Conservation (phyloP, 2,329 filamentous ascomycete genomes). For the Diaporthe sp. region DNA sequence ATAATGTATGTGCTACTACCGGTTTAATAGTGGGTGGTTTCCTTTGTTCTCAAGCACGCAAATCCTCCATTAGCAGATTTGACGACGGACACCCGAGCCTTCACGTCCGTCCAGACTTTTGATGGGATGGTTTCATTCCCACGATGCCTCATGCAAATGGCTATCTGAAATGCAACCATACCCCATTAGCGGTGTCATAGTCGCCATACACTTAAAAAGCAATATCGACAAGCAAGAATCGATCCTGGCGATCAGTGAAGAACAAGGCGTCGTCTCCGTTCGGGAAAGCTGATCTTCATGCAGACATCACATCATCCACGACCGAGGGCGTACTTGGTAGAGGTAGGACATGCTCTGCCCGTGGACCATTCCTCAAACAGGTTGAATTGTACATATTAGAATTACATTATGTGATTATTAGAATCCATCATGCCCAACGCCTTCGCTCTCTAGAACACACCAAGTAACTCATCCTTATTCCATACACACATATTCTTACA, state of each 20-base stretch:
- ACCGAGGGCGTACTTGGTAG: background rate
- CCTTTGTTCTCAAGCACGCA: too few relatives aligned
- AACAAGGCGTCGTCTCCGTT: too few relatives aligned
- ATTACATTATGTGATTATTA: background rate
- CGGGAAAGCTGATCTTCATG: background rate
- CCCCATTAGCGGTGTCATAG: too few relatives aligned
- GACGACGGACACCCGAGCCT: too few relatives aligned
- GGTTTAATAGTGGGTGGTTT: too few relatives aligned
- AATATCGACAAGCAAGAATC: background rate
- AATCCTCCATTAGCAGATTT: too few relatives aligned
- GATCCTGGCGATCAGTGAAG: too few relatives aligned
- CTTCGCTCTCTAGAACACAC: background rate
- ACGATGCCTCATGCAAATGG: too few relatives aligned
- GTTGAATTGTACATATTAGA: background rate
- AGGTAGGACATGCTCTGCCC: background rate
- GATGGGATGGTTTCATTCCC: too few relatives aligned
- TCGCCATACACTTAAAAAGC: background rate
- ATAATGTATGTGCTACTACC: too few relatives aligned
- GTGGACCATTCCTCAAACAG: background rate
- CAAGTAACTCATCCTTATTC: background rate
- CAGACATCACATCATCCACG: background rate
- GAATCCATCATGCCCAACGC: background rate
- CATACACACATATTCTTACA: background rate
- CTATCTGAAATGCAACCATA: too few relatives aligned
- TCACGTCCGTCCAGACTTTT: too few relatives aligned